Evolutionary conservation across 2,329 filamentous ascomycete species (phyloP), one percentile per base, ranked within the genome.

Genomic region (Trichoderma lentiforme): DNA sequence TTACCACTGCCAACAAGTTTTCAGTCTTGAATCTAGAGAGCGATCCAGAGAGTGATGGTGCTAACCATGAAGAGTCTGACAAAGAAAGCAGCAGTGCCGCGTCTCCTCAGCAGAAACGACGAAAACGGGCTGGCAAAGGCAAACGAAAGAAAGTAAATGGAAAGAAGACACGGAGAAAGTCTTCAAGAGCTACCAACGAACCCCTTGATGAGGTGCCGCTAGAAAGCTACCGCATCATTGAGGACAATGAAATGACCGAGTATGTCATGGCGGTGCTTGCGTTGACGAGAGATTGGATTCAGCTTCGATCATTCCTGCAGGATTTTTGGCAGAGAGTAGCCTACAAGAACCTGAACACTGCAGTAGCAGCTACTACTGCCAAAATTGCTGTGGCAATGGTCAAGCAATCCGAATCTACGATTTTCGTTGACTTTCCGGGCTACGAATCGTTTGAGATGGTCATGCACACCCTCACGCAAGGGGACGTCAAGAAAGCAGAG

Each of bases 391-490:
- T 86, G 24, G 76, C 76, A 14, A 83, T 84, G 79, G 74, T 86
- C 28, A 80, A 83, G 66, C 76, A 80, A 62, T 78, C 80, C 1
- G 79, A 81, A 62, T 73, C 77, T 0, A 74, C 74, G 7, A 83
- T 87, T 1, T 85, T 84, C 68, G 73, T 82, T 21, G 83, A 86
- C 32, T 87, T 86, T 56, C 82, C 84, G 1, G 84, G 80, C 0
- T 79, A 84, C 63, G 82, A 85, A 12, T 81, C 81, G 0, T 87
- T 81, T 73, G 78, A 85, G 51, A 82, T 77, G 0, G 78, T 85
- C 57, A 81, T 84, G 74, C 78, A 81, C 1, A 81, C 81, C 4
- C 80, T 85, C 43, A 83, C 81, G 2, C 76, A 79, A 1, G 83
- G 82, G 1, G 74, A 84, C 67, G 63, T 76, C 26, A 77, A 82